These are phyloP conservation scores for Teunomyces pallodes DNA, from an alignment of 805 yeast species.

Conservation along the genomic window DNA sequence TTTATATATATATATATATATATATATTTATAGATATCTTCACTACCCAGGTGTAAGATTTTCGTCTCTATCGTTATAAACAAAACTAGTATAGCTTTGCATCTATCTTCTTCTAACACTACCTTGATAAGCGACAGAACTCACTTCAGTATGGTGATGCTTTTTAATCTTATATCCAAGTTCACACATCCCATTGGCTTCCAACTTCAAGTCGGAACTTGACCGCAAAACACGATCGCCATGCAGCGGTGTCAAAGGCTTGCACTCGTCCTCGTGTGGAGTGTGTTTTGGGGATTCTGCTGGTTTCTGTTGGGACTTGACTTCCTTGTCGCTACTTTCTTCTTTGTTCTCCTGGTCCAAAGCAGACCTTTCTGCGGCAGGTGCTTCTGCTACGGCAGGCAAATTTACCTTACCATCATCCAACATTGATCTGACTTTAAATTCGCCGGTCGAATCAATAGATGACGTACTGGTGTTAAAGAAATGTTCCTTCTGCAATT, in stretches of 20 bases:
- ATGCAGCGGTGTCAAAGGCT: neutral
- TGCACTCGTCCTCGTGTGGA: neutral
- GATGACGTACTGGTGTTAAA: neutral
- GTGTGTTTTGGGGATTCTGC: neutral
- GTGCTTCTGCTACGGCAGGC: slow-evolving; percentile 4
- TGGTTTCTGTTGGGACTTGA: neutral
- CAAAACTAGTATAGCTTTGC: neutral
- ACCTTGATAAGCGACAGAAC: slow-evolving; percentile 32
- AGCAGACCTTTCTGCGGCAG: slow-evolving; percentile 3
- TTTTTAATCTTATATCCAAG: slow-evolving; percentile 41
- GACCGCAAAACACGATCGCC: slow-evolving; percentile 5
- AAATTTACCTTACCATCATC: slow-evolving; percentile 5
- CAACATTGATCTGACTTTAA: slow-evolving; percentile 5
- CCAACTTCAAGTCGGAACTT: slow-evolving; percentile 17
- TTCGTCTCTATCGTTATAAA: slow-evolving; percentile 1
- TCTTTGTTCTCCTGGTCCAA: slow-evolving; percentile 3
- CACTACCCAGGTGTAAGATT: neutral
- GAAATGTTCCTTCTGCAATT: slow-evolving; percentile 12
- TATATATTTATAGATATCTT: neutral
- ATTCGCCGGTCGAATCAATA: neutral
- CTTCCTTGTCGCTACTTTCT: neutral
- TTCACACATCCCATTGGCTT: slow-evolving; percentile 34
- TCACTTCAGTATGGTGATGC: slow-evolving; percentile 42
- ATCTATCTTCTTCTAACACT: slow-evolving; percentile 11
- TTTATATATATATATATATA: too few species aligned